Evolutionary conservation across 768 basidiomycete genomes (phyloP), one percentile per base, ranked within the genome.

Genomic region (Podaxis rugospora): DNA sequence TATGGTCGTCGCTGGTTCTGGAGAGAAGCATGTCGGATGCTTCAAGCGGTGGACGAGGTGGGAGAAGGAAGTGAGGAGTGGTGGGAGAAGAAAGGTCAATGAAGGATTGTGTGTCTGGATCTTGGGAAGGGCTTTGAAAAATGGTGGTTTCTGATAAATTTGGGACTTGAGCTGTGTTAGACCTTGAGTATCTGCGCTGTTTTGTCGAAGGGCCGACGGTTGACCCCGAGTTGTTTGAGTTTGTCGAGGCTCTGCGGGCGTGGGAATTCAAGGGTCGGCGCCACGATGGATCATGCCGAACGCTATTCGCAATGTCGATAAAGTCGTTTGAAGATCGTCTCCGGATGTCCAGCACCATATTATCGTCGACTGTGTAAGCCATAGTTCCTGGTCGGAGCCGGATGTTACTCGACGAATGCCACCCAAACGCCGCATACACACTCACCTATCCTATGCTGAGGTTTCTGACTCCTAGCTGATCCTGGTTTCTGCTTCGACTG

Each of bases 221-320:
- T 23, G 72, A 69, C 37, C 66, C 69, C 21, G 69, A 63, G 14
- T 71, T 71, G 23, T 54, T 52, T 3, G 71, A 72, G 53, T 70
- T 72, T 28, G 62, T 37, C 28, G 71, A 70, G 59, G 71, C 69
- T 57, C 62, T 57, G 25, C 49, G 51, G 40, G 62, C 74, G 72
- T 70, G 74, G 60, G 74, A 75, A 71, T 75, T 65, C 56, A 76
- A 69, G 63, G 74, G 70, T 67, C 69, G 72, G 39, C 65, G 67
- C 32, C 68, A 69, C 65, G 63, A 68, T 59, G 63, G 4, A 49
- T 50, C 46, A 53, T 42, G 18, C 23, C 21, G 52, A 5, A 16
- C 40, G 62, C 44, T 63, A 58, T 58, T 27, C 36, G 53, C 42
- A 52, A 55, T 56, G 37, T 55, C 58, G 55, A 59, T 55, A 32